phyloP scores from a whole-genome alignment of 176 grass and related monocot genomes.

The Bonia amplexicaulis region DNA sequence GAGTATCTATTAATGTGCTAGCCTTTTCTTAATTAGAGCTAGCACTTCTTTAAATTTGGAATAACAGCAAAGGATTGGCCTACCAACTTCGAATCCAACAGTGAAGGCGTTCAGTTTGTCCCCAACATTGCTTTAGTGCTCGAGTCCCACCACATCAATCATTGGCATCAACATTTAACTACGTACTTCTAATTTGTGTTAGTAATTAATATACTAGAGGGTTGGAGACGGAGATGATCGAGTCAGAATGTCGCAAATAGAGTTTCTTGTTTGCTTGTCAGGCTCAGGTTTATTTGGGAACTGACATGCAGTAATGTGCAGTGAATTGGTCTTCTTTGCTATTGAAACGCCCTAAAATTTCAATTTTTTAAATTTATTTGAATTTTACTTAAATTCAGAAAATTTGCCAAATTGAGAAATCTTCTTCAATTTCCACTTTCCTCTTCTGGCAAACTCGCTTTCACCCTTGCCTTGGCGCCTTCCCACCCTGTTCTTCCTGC shows the following conservation, averaged over 20 bases:
- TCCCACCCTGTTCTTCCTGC: no score
- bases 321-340: not conserved
- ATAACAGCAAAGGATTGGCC: constrained; percentile 22
- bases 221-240: not conserved
- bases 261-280: constrained; percentile 19
- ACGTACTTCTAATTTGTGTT: not conserved
- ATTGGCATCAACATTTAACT: not conserved
- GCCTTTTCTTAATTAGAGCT: not conserved
- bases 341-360: no score
- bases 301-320: not conserved
- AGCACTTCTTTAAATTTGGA: constrained; percentile 2
- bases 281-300: not conserved
- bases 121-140: constrained; percentile 11
- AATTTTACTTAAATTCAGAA: no score
- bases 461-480: no score
- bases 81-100: constrained; percentile 31
- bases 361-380: no score
- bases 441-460: no score
- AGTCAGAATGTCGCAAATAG: not conserved
- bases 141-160: constrained; percentile 23
- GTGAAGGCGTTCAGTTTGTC: constrained; percentile 20
- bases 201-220: not conserved
- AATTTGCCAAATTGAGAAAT: no score
- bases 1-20: constrained; percentile 12
- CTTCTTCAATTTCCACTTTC: no score